Base-by-base conservation (phyloP, 2,329 filamentous ascomycete genomes). In the Pseudogymnoascus sp. region DNA sequence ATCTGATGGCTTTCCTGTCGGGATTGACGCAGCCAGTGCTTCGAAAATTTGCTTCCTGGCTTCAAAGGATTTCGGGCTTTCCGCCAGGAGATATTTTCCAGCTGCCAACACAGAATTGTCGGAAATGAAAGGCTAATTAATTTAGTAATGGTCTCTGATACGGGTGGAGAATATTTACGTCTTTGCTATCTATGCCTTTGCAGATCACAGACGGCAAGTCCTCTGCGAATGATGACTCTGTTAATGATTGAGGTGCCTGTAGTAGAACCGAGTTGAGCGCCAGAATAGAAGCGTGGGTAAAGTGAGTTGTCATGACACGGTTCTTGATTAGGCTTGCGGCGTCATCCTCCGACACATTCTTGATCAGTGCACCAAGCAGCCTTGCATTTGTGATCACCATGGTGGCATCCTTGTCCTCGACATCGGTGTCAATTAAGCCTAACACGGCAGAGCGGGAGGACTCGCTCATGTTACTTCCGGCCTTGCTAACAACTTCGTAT, bases 401-500 rank as follows among this genome's bases (percentile, higher is more conserved):
- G 13, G 84, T 78, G 72, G 85, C 83, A 70, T 92, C 90, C 50
- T 81, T 81, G 66, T 90, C 89, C 63, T 90, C 89, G 3, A 82
- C 78, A 64, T 96, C 92, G 67, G 86, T 86, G 73, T 97, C 94
- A 70, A 99, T 97, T 58, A 99, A 80, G 44, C 84, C 83, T 58
- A 99, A 79, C 26, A 99, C 91, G n/a, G 92, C 86, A 63, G 86
- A 83, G 61, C 92, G 86, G 57, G 93, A 97, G 21, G 86, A 78
- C 69, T 97, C 94, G 68, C 90, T 92, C 94, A 99, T 99, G 75
- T 93, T 97, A 62, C 82, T 81, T 61, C 94, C 94, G 15, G 92
- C 93, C 75, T 96, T 96, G 79, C 90, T 93, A 64, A 99, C 88
- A 31, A 99, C 94, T 71, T 97, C 93, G 71, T 95, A 97, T 50